These are phyloP conservation scores for Cenchrus americanus DNA, from an alignment of 176 grass and related monocot species.

Conservation along the genomic window DNA sequence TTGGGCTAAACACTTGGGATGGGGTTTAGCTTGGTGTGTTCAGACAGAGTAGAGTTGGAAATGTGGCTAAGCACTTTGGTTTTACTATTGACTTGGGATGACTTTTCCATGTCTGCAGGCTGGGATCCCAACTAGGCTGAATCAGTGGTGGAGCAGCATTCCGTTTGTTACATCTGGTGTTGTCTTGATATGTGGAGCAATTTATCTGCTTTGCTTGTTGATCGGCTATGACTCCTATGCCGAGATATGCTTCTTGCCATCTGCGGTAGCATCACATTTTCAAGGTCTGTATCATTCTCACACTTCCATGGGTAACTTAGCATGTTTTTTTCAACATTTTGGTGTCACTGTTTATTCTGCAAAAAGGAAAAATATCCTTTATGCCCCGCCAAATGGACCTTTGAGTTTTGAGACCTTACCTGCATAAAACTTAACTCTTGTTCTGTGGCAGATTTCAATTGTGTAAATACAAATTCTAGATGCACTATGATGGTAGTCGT, in stretches of 20 bases:
- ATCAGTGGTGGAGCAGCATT: slow-evolving; percentile 86
- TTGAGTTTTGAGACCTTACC: background rate
- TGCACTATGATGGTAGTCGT: background rate
- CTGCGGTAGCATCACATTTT: slow-evolving; percentile 67
- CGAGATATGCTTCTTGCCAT: slow-evolving; percentile 95
- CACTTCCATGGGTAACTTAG: background rate
- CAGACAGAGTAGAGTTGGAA: background rate
- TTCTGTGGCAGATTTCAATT: background rate
- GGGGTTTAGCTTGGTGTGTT: background rate
- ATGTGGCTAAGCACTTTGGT: background rate
- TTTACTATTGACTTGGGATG: background rate
- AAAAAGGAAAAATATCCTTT: slow-evolving; percentile 24
- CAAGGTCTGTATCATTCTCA: slow-evolving; percentile 65
- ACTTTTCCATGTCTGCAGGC: slow-evolving; percentile 53
- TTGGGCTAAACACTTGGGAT: background rate
- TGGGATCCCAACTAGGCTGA: slow-evolving; percentile 77
- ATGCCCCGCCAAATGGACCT: background rate
- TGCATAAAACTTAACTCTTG: background rate
- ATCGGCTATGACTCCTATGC: slow-evolving; percentile 86
- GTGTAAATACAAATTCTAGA: background rate
- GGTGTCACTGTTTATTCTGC: background rate
- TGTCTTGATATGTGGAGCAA: slow-evolving; percentile 65
- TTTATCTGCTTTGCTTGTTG: slow-evolving; percentile 87
- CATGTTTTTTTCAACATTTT: background rate
- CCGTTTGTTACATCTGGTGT: slow-evolving; percentile 87